Evolutionary conservation across 306 rosid genomes (phyloP).

Genomic region (Dryas drummondii): DNA sequence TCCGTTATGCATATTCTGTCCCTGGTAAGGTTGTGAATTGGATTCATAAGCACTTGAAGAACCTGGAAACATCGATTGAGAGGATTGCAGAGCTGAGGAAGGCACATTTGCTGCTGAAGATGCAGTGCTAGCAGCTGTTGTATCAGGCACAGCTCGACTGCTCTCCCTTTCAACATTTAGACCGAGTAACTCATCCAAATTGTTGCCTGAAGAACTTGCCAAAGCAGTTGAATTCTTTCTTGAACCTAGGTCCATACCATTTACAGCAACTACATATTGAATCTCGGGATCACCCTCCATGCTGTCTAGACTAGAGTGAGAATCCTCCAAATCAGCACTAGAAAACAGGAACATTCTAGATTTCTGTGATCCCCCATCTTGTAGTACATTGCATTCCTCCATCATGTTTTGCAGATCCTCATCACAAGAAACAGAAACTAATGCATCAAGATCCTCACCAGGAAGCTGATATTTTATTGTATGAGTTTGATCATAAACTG

Average conservation of each 20-base stretch:
- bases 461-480: slow-evolving; percentile 88
- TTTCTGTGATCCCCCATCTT: slow-evolving; percentile 55
- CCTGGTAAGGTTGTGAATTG: slow-evolving; percentile 41
- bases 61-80: slow-evolving; percentile 46
- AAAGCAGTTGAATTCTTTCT: slow-evolving; percentile 56
- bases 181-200: slow-evolving; percentile 57
- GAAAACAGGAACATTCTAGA: slow-evolving; percentile 79
- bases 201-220: slow-evolving; percentile 49
- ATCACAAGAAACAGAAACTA: slow-evolving; percentile 80
- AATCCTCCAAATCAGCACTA: slow-evolving; percentile 63
- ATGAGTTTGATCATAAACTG: slow-evolving; percentile 51
- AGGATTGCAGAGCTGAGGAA: slow-evolving; percentile 39
- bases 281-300: slow-evolving; percentile 70
- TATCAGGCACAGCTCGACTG: slow-evolving; percentile 36
- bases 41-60: slow-evolving; percentile 51
- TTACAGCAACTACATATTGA: slow-evolving; percentile 78
- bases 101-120: slow-evolving; percentile 44
- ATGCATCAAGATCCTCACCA: slow-evolving; percentile 93
- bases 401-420: slow-evolving; percentile 90
- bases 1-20: slow-evolving; percentile 39
- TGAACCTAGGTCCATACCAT: slow-evolving; percentile 67
- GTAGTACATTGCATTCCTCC: slow-evolving; percentile 69
- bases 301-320: slow-evolving; percentile 55
- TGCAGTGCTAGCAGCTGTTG: slow-evolving; percentile 37
- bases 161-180: slow-evolving; percentile 53